Evolutionary conservation across 352 stramenopile species (phyloP), one percentile per base, ranked within the genome.

Genomic region (Hyaloperonospora brassicae): DNA sequence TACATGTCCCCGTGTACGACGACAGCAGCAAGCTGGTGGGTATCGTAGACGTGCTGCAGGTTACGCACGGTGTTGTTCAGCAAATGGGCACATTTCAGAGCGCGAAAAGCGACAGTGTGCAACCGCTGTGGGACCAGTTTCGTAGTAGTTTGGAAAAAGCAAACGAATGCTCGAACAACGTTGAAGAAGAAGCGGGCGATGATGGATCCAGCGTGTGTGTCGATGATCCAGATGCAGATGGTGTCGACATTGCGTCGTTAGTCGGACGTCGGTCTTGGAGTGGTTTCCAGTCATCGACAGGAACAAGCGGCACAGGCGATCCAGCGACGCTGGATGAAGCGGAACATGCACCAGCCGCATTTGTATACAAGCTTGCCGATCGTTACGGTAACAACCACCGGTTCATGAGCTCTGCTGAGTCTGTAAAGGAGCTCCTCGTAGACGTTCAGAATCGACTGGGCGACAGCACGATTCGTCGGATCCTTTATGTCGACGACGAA

Each of bases 1-100:
- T 98, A 22, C 97, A 98, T 49, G 74, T 99, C 8, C 96, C 96
- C 9, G 94, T 99, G 2, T 95, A 97, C 52, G 87, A 97, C 56
- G 68, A 85, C 13, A 57, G 84, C 58, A 82, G 75, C n/a, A 85
- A 74, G 34, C 77, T 98, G 25, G 76, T 98, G 39, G 96, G 93
- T 9, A 69, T 98, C 13, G 95, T 98, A 9, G 95, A 98, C 68
- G 95, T 98, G 17, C 86, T 98, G 51, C 93, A 98, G 64, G 77
- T 96, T 12, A 95, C 96, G 21, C 87, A 84, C 60, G 87, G 75
- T 0, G 79, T 94, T 14, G 68, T 94, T 38, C 73, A 93, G 43
- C 82, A 94, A 72, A 89, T 93, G 76, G 72, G 72, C 10, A 88
- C 68, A 0, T 88, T 94, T 49, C 81, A 88, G 41, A 63, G 64